Evolutionary conservation across 495 filamentous ascomycete species (phyloP), one percentile per base, ranked within the genome.

Genomic region (Aspergillus diversus): DNA sequence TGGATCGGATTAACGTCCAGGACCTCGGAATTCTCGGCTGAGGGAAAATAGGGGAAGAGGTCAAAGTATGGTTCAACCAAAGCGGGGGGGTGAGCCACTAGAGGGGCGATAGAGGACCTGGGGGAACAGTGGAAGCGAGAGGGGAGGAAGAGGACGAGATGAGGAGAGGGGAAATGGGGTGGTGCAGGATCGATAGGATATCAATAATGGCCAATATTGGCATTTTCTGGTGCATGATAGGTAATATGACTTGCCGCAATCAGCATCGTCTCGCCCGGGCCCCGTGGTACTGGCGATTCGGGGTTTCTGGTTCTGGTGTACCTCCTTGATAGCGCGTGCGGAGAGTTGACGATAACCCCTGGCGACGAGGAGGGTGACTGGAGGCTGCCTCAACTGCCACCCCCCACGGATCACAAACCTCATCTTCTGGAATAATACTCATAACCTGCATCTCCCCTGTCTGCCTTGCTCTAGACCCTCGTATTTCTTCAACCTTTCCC

Each of bases 181-280:
- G 11, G 61, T 58, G 55, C 55, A 21, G 5, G 42, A 61, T 54
- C 55, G 59, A 62, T 66, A 61, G 56, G 53, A 49, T 39, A 51
- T 34, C 60, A 49, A 17, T 27, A 51, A 57, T 59, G 47, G 39
- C 33, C 31, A 31, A 59, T 55, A 55, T 43, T 57, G 55, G 37
- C 55, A n/a, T 43, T 12, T 43, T 43, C 21, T 43, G 6, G 39
- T 33, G 31, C 34, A 46, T 46, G 55, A 34, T 33, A 33, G 51
- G 35, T 57, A 49, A 53, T 53, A 50, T 63, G 55, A 65, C 55
- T 57, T 67, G 57, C 64, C 61, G 47, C 59, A 66, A 66, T 66
- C 64, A 66, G 67, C 62, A 65, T 65, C 64, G 62, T 56, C 63
- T 69, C 59, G 67, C 65, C 63, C 68, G 59, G 68, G 56, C 65